Evolutionary conservation across 495 filamentous ascomycete species (phyloP).

Genomic region (Aspergillus coremiiformis): DNA sequence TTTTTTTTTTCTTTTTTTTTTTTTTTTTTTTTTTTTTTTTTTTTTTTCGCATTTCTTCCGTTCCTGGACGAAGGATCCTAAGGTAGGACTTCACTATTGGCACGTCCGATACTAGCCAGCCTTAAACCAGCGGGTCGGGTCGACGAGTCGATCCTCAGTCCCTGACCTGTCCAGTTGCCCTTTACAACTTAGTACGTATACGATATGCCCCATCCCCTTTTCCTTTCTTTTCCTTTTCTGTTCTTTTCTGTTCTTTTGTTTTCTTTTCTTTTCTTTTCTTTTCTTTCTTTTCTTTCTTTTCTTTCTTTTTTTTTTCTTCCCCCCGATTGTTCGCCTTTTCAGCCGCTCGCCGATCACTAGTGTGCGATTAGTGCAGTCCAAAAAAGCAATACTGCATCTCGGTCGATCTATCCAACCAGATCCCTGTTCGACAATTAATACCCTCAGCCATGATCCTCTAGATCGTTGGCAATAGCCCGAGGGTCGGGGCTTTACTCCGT

Average conservation of each 20-base stretch:
- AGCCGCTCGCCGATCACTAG: neutral
- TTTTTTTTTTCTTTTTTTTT: neutral
- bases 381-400: neutral
- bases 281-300: neutral
- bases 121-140: neutral
- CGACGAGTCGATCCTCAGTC: neutral
- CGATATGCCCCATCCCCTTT: neutral
- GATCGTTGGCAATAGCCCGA: too few relatives aligned
- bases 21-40: neutral
- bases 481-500: neutral
- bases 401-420: neutral
- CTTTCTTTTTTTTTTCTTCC: neutral
- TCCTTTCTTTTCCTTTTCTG: neutral
- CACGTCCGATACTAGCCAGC: neutral
- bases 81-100: neutral
- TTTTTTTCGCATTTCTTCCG: neutral
- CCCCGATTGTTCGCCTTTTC: neutral
- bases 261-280: neutral
- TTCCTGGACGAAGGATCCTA: neutral
- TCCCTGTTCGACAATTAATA: neutral
- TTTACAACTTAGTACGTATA: too few relatives aligned
- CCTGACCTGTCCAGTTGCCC: neutral
- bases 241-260: neutral
- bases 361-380: neutral
- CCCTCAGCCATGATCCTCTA: too few relatives aligned